A percentile compares a stretch with the other conserved stretches of the same genome.
phyloP scores from a whole-genome alignment of 352 stramenopile genomes.

The Aphanomyces cochlioides region DNA sequence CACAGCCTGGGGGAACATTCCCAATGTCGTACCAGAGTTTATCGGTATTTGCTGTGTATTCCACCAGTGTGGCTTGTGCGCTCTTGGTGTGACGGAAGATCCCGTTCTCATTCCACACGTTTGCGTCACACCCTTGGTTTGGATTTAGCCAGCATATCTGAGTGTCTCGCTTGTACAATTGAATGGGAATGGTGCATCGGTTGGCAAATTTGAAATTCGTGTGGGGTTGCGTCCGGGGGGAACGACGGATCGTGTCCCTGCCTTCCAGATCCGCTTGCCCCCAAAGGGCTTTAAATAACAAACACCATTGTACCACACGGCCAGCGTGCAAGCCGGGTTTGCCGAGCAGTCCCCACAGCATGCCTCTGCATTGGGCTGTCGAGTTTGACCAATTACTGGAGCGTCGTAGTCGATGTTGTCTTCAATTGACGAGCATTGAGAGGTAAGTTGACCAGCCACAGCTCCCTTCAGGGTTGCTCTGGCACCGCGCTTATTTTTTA shows the following conservation, averaged over 20 bases:
- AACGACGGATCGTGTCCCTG: too few relatives aligned
- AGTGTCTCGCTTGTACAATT: neutral
- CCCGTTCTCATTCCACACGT: neutral
- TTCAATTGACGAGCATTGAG: slow-evolving; percentile 26
- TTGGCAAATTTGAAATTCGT: neutral
- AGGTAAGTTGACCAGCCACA: neutral
- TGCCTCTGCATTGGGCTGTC: slow-evolving; percentile 22
- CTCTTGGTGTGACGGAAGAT: neutral
- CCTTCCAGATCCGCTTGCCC: too few relatives aligned
- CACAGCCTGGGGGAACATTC: neutral
- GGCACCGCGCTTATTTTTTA: neutral
- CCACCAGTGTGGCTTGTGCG: neutral
- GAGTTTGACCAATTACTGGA: slow-evolving; percentile 36
- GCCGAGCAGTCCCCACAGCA: slow-evolving; percentile 38
- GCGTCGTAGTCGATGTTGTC: slow-evolving; percentile 36
- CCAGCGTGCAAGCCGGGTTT: slow-evolving; percentile 21
- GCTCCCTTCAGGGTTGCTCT: neutral
- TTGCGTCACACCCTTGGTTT: neutral
- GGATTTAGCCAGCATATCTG: neutral
- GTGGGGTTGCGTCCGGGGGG: too few relatives aligned
- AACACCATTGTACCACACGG: slow-evolving; percentile 4
- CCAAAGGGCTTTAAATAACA: slow-evolving; percentile 12
- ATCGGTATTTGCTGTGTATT: neutral
- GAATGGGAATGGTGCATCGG: neutral
- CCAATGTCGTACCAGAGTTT: neutral